A percentile compares a stretch with the other conserved stretches of the same genome.
Conservation (phyloP, 495 filamentous ascomycete species). For the Hypoxylon lienhwacheense region DNA sequence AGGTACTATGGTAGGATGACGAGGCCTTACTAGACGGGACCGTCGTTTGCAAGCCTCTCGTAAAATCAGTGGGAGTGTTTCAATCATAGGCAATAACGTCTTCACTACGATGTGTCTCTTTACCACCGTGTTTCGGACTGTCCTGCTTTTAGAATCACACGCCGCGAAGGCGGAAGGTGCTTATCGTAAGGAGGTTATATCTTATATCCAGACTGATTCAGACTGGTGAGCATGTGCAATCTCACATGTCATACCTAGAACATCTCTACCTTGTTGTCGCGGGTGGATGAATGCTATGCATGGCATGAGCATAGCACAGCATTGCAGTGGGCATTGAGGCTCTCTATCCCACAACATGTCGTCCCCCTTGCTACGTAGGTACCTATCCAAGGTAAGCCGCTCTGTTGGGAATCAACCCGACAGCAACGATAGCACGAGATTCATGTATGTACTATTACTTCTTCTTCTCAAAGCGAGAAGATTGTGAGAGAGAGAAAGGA, state of each 20-base stretch:
- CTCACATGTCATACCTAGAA: conserved; percentile 15
- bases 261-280: conserved; percentile 10
- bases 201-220: background rate
- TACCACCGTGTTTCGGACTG: conserved; percentile 11
- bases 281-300: conserved; percentile 37
- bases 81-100: background rate
- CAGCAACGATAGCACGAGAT: conserved; percentile 44
- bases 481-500: too few relatives aligned
- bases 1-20: background rate
- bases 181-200: conserved; percentile 2
- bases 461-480: conserved; percentile 9
- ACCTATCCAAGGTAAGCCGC: conserved; percentile 38
- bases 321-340: conserved; percentile 41
- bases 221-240: conserved; percentile 3
- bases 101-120: conserved; percentile 1
- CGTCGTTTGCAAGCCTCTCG: too few relatives aligned
- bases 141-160: conserved; percentile 8
- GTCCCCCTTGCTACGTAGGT: conserved; percentile 35
- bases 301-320: conserved; percentile 36
- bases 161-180: conserved; percentile 1
- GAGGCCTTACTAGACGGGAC: too few relatives aligned
- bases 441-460: too few relatives aligned
- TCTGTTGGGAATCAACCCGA: conserved; percentile 35
- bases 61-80: background rate
- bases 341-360: conserved; percentile 38